Percentiles rank a stretch among this genome's conserved stretches.
Conservation (phyloP, 352 stramenopile genomes). For the Peronospora belbahrii region DNA sequence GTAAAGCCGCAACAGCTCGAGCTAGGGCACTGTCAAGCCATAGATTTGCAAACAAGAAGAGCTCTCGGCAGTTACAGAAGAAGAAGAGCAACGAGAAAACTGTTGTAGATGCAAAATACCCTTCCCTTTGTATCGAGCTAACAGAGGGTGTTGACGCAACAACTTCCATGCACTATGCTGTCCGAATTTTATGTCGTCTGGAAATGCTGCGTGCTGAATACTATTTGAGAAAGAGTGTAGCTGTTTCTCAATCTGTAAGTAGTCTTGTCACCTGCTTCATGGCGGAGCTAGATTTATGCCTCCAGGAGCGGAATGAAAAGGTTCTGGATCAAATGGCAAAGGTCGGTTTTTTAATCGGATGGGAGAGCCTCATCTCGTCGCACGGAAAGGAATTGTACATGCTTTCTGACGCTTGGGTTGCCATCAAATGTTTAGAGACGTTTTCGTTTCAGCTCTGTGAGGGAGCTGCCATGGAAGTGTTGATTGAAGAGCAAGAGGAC, state of each 20-base stretch:
- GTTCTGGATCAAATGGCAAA: constrained; percentile 63
- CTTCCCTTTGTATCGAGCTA: constrained; percentile 48
- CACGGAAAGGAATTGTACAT: constrained; percentile 94
- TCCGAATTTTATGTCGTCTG: constrained; percentile 52
- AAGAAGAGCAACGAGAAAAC: constrained; percentile 36
- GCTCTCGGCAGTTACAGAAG: constrained; percentile 29
- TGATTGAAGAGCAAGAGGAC: constrained; percentile 54
- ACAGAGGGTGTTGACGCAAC: constrained; percentile 48
- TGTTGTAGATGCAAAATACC: constrained; percentile 49
- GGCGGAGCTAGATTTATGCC: constrained; percentile 62
- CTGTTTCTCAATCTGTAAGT: constrained; percentile 77
- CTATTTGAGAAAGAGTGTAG: constrained; percentile 76
- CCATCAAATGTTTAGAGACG: constrained; percentile 82
- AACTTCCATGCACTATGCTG: constrained; percentile 49
- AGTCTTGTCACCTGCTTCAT: constrained; percentile 77
- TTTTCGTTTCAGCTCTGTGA: constrained; percentile 78
- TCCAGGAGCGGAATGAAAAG: constrained; percentile 47
- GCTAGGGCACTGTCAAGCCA: constrained; percentile 41
- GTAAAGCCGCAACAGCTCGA: constrained; percentile 50
- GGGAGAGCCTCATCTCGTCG: constrained; percentile 92
- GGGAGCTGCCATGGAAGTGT: constrained; percentile 31
- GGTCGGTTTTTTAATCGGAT: constrained; percentile 88
- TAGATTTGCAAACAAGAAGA: constrained; percentile 38
- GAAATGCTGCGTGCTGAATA: constrained; percentile 77
- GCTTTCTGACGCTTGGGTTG: constrained; percentile 88